phyloP scores from a whole-genome alignment of 331 rosid genomes.

The Pyracantha coccinea region DNA sequence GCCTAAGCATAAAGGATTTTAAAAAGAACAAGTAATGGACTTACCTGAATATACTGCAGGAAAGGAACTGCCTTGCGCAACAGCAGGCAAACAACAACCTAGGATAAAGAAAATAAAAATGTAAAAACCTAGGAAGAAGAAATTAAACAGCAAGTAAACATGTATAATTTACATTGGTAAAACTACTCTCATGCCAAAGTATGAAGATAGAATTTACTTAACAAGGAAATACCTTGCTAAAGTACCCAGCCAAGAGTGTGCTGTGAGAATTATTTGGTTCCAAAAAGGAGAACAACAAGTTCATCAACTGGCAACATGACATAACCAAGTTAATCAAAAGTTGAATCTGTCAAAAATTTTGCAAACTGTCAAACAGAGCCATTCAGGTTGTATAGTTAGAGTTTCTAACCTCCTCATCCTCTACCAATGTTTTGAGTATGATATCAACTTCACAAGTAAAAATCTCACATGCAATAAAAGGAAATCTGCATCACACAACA shows the following conservation, averaged over 20 bases:
- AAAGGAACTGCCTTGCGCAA: constrained; percentile 93
- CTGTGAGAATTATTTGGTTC: constrained; percentile 68
- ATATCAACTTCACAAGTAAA: constrained; percentile 96
- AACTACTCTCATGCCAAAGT: not conserved
- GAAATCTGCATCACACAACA: constrained; percentile 60
- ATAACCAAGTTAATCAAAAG: constrained; percentile 29
- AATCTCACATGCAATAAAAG: constrained; percentile 93
- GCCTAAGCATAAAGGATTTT: not conserved
- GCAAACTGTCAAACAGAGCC: constrained; percentile 1
- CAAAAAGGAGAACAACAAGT: constrained; percentile 85
- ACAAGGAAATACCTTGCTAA: constrained; percentile 75
- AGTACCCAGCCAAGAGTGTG: constrained; percentile 91
- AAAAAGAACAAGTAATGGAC: constrained; percentile 13
- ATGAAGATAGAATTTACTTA: constrained; percentile 13
- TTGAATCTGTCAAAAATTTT: not conserved
- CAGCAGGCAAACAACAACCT: constrained; percentile 94
- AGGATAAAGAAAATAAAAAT: constrained; percentile 31
- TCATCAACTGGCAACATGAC: constrained; percentile 71
- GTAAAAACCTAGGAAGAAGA: constrained; percentile 3
- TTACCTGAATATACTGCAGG: constrained; percentile 88
- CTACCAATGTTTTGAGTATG: constrained; percentile 86
- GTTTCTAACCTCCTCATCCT: constrained; percentile 83
- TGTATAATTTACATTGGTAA: not conserved
- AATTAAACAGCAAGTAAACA: not conserved
- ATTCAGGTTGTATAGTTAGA: constrained; percentile 4